These are phyloP conservation scores for Symbiodinium natans DNA, from an alignment of 73 alveolate species.

Conservation along the genomic window DNA sequence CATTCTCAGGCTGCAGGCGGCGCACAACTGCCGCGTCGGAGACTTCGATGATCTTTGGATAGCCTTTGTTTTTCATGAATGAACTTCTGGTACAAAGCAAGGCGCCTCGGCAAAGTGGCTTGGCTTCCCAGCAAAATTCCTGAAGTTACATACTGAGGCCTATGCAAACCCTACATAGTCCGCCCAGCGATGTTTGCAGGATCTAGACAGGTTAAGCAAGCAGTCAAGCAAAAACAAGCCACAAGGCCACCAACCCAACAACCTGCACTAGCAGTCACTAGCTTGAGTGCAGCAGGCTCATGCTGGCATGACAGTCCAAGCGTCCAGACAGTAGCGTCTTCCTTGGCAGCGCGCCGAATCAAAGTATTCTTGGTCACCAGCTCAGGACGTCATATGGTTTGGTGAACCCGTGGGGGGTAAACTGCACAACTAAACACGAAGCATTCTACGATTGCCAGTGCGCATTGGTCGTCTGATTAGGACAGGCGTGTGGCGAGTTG, in stretches of 20 bases:
- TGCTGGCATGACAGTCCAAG: background rate
- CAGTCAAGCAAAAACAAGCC: background rate
- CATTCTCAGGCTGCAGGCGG: no score
- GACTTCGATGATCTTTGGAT: constrained; percentile 45
- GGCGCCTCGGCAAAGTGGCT: no score
- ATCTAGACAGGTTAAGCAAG: background rate
- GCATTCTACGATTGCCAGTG: no score
- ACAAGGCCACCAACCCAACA: background rate
- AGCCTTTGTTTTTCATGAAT: no score
- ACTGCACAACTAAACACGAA: no score
- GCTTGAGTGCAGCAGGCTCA: background rate
- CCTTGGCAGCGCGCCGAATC: background rate
- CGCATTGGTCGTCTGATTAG: no score
- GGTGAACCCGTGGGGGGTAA: no score
- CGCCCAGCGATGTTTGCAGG: background rate
- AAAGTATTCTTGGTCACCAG: background rate
- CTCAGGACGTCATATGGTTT: no score
- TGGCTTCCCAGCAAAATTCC: no score
- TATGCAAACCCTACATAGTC: background rate
- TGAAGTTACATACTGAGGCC: background rate
- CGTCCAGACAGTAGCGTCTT: background rate
- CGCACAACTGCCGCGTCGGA: constrained; percentile 46
- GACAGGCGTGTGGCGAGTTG: background rate
- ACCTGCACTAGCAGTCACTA: background rate
- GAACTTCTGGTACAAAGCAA: no score